Percentiles rank a stretch among this genome's conserved stretches.
Evolutionary conservation across 148 eudicot species (phyloP).

Genomic region (Polygonum maritimum): DNA sequence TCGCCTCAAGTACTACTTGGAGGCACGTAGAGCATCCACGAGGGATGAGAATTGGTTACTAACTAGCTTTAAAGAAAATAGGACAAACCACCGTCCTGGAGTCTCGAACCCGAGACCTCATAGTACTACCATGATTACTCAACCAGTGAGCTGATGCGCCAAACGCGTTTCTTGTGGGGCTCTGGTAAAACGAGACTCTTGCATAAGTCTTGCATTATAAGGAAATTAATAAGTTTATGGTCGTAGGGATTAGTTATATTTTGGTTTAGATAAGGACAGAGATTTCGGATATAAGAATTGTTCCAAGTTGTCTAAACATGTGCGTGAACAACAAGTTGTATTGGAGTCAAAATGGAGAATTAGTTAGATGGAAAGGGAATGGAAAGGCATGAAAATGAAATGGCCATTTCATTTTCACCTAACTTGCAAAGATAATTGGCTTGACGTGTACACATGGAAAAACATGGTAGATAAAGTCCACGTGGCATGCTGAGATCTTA

Average conservation of each 20-base stretch:
- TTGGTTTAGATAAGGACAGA: neutral
- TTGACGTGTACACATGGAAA: neutral
- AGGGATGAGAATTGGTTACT: no score
- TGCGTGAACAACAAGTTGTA: neutral
- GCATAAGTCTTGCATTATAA: neutral
- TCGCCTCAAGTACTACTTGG: no score
- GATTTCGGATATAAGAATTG: neutral
- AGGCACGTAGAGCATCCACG: no score
- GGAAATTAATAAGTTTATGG: no score
- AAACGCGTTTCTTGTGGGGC: constrained; percentile 1
- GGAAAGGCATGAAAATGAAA: neutral
- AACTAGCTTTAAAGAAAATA: no score
- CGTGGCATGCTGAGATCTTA: neutral
- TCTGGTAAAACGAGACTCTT: neutral
- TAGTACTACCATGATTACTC: no score
- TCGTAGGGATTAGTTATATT: neutral
- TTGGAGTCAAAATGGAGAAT: neutral
- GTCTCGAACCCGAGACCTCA: no score
- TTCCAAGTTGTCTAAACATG: neutral
- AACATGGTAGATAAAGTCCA: neutral
- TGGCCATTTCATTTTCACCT: neutral
- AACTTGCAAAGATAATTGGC: neutral
- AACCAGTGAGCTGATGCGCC: no score
- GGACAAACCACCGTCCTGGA: no score
- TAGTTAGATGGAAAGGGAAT: neutral